Evolutionary conservation across 2,329 filamentous ascomycete species (phyloP).

Genomic region (Fusarium torreyae): DNA sequence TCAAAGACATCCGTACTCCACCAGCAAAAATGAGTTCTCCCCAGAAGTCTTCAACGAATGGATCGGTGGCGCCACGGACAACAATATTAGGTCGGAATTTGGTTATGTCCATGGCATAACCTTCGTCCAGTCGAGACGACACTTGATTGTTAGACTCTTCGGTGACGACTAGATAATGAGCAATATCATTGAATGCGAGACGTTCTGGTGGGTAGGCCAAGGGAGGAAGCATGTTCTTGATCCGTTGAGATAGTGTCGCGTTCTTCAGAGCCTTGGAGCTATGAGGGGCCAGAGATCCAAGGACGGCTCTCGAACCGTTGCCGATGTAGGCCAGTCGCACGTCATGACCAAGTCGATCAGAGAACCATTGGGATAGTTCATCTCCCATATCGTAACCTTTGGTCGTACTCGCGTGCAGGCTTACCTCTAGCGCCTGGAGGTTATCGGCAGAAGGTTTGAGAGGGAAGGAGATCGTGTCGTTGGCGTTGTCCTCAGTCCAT

Average conservation of each 20-base stretch:
- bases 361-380: constrained; percentile 39
- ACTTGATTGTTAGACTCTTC: constrained; percentile 46
- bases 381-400: constrained; percentile 45
- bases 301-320: constrained; percentile 39
- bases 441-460: constrained; percentile 15
- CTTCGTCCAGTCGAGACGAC: constrained; percentile 28
- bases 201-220: constrained; percentile 25
- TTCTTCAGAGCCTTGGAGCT: constrained; percentile 34
- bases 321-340: constrained; percentile 42
- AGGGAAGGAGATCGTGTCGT: constrained; percentile 33
- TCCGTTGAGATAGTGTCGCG: neutral
- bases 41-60: constrained; percentile 46
- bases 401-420: constrained; percentile 36
- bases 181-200: constrained; percentile 41
- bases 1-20: constrained; percentile 39
- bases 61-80: constrained; percentile 33
- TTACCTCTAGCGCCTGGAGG: constrained; percentile 12
- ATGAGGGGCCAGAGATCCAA: constrained; percentile 46
- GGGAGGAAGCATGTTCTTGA: constrained; percentile 21
- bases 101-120: constrained; percentile 41
- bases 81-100: constrained; percentile 49
- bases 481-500: neutral
- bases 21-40: constrained; percentile 37
- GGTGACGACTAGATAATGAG: constrained; percentile 46
- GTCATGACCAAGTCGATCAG: constrained; percentile 36